phyloP scores from a whole-genome alignment of 768 basidiomycete species.

The Leccinum longicurvipes region DNA sequence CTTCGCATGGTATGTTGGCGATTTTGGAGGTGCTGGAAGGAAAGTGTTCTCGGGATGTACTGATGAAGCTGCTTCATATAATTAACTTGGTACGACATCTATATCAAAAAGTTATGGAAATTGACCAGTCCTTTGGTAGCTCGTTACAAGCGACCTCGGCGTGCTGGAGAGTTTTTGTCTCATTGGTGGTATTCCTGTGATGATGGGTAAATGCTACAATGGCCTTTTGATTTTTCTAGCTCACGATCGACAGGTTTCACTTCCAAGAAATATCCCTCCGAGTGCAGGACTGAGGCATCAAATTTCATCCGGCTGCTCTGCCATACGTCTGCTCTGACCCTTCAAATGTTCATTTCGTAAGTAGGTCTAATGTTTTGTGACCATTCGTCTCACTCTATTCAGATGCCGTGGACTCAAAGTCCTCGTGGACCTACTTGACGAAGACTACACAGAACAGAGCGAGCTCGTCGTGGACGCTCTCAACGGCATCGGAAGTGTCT shows the following conservation, averaged over 20 bases:
- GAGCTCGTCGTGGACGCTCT: constrained; percentile 91
- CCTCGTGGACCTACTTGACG: constrained; percentile 93
- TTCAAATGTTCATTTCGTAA: constrained; percentile 99
- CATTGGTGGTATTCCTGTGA: constrained; percentile 91
- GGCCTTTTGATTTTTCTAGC: not conserved
- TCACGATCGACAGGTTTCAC: constrained; percentile 65
- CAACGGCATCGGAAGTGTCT: constrained; percentile 92
- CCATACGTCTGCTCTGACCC: constrained; percentile 86
- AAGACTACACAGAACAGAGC: constrained; percentile 89
- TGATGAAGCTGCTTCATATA: constrained; percentile 81
- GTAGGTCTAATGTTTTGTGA: constrained; percentile 31
- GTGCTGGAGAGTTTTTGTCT: constrained; percentile 95
- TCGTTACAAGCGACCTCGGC: constrained; percentile 71
- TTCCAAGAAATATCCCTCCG: constrained; percentile 88
- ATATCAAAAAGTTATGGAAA: not conserved
- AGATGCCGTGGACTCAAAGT: constrained; percentile 95
- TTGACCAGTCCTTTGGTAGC: constrained; percentile 31
- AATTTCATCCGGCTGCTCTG: constrained; percentile 91
- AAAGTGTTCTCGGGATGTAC: constrained; percentile 79
- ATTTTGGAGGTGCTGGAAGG: constrained; percentile 92
- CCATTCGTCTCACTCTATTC: constrained; percentile 2
- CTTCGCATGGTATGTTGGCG: constrained; percentile 92
- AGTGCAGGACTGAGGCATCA: constrained; percentile 93
- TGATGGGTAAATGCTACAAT: constrained; percentile 64
- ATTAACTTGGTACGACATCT: constrained; percentile 67